Evolutionary conservation across 352 stramenopile species (phyloP), one percentile per base, ranked within the genome.

Genomic region (Globisporangium paroecandrum): DNA sequence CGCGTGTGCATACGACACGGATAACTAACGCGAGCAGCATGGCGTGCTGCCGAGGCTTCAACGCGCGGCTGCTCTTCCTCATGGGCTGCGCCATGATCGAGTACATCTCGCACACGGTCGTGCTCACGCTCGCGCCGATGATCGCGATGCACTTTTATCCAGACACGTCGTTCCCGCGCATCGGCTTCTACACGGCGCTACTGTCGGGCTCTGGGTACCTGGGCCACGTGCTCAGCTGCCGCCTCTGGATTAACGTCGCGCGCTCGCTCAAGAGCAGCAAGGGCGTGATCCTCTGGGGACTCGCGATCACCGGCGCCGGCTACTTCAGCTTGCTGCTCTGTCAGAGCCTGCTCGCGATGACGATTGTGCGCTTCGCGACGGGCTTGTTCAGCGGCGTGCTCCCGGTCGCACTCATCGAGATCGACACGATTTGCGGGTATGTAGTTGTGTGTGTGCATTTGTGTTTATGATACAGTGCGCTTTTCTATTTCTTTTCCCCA

Each of bases 131-230:
- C 43, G 81, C 79, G 22, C 86, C 86, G 22, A 89, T 92, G 79
- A 75, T 94, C 59, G 83, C 75, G 57, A 70, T 92, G 69, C 83
- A 92, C 53, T 94, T 94, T 65, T 92, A 92, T 56, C 86, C 86
- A 22, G 72, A 77, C 25, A 91, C 83, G 34, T 87, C 82, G 62
- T 92, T 89, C 73, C 76, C 82, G 70, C 81, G 82, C 51, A 46
- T 94, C 3, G 85, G 83, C 20, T 91, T 94, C 67, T 94, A 92
- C 68, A 91, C 85, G 24, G 83, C 85, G 41, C 77, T 91, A 54
- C 77, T 94, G 49, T 81, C 81, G 1, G 82, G 82, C 58, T 72
- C 82, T 0, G 83, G 85, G 36, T 92, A 89, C 69, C 62, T 94
- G 18, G 85, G 85, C 29, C 85, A 90, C 64, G 77, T 75, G 18